Evolutionary conservation across 2,329 filamentous ascomycete species (phyloP).

Genomic region (Epichloe scottii): DNA sequence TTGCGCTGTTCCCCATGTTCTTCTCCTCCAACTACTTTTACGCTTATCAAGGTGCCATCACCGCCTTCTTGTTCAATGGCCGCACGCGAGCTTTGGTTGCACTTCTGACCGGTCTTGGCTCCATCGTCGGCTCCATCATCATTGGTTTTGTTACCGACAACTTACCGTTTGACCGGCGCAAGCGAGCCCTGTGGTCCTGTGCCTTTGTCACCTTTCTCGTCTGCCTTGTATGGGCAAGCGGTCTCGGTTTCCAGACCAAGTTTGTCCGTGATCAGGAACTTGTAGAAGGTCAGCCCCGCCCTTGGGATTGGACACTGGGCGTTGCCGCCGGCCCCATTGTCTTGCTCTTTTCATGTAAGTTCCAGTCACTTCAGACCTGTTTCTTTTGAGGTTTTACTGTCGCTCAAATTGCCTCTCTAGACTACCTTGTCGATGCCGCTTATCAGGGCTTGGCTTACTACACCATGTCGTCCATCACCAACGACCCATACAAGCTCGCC

Average conservation of each 20-base stretch:
- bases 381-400: too few relatives aligned
- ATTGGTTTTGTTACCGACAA: constrained; percentile 54
- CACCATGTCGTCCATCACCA: constrained; percentile 63
- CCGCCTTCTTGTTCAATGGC: constrained; percentile 57
- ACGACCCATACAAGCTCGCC: constrained; percentile 60
- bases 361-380: too few relatives aligned
- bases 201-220: constrained; percentile 46
- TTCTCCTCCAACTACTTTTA: constrained; percentile 76
- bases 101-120: constrained; percentile 57
- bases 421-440: constrained; percentile 15
- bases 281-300: constrained; percentile 9
- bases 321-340: constrained; percentile 14
- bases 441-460: constrained; percentile 50
- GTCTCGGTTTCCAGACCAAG: constrained; percentile 52
- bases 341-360: constrained; percentile 13
- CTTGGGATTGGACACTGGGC: constrained; percentile 16
- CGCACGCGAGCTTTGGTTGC: constrained; percentile 64
- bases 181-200: constrained; percentile 48
- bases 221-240: constrained; percentile 56
- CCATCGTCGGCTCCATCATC: constrained; percentile 56
- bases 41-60: constrained; percentile 66
- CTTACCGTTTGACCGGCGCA: constrained; percentile 39
- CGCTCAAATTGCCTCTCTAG: neutral
- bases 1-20: constrained; percentile 71
- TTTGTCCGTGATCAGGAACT: constrained; percentile 22